Conservation (phyloP, 2,329 filamentous ascomycete genomes). For the Zarea fungicola region DNA sequence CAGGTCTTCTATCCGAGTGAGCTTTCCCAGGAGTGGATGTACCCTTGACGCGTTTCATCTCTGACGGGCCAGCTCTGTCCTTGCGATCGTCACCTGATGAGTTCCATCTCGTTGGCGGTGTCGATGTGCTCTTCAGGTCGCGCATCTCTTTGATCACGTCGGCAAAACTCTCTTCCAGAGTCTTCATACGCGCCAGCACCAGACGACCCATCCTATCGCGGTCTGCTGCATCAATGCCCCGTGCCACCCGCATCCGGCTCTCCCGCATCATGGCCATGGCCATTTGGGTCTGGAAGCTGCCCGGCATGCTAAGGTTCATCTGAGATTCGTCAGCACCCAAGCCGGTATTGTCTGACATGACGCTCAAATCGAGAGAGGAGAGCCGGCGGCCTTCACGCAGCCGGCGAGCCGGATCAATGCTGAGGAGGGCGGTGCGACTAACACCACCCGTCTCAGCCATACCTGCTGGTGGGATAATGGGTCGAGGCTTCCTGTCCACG, state of each 20-base stretch:
- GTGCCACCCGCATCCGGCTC: slow-evolving; percentile 44
- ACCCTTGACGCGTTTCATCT: slow-evolving; percentile 22
- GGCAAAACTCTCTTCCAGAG: slow-evolving; percentile 82
- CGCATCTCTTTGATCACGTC: slow-evolving; percentile 81
- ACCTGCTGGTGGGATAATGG: slow-evolving; percentile 44
- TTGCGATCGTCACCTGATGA: slow-evolving; percentile 42
- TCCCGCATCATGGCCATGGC: slow-evolving; percentile 61
- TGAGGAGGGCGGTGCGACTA: slow-evolving; percentile 43
- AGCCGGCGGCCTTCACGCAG: slow-evolving; percentile 36
- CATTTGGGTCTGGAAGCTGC: slow-evolving; percentile 78
- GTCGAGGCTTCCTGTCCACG: slow-evolving; percentile 48
- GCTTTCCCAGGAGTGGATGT: slow-evolving; percentile 22
- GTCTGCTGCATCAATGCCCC: slow-evolving; percentile 35
- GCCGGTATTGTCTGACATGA: slow-evolving; percentile 66
- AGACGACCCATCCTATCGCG: slow-evolving; percentile 71
- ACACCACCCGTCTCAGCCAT: slow-evolving; percentile 31
- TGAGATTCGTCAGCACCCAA: slow-evolving; percentile 54
- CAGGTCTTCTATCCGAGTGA: slow-evolving; percentile 24
- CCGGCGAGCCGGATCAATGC: slow-evolving; percentile 40
- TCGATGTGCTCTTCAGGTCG: slow-evolving; percentile 47
- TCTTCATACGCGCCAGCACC: slow-evolving; percentile 87
- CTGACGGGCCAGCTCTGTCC: slow-evolving; percentile 28
- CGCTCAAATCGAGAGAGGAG: slow-evolving; percentile 66
- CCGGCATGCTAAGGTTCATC: slow-evolving; percentile 59
- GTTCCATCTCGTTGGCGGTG: slow-evolving; percentile 45